These are phyloP conservation scores for Lactarius deliciosus DNA, from an alignment of 768 basidiomycete genomes.

Conservation along the genomic window DNA sequence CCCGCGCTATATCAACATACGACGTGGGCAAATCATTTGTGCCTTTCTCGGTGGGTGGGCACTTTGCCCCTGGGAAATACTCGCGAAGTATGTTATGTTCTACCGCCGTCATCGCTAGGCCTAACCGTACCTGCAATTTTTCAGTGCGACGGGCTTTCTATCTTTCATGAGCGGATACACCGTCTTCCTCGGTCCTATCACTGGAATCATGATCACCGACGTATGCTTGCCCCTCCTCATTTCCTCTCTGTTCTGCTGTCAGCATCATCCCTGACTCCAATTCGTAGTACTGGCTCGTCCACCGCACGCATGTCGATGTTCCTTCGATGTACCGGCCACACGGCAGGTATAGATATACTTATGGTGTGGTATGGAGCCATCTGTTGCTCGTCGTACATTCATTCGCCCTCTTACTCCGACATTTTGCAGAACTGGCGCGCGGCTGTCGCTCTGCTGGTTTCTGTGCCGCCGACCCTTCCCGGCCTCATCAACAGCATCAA, in stretches of 20 bases:
- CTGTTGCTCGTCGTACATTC: slow-evolving; percentile 4
- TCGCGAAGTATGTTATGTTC: slow-evolving; percentile 46
- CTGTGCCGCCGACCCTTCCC: slow-evolving; percentile 71
- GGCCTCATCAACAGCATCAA: slow-evolving; percentile 79
- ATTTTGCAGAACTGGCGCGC: slow-evolving; percentile 81
- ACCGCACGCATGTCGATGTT: slow-evolving; percentile 69
- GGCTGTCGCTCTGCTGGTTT: slow-evolving; percentile 60
- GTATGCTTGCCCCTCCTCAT: slow-evolving; percentile 38
- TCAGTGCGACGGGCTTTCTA: slow-evolving; percentile 62
- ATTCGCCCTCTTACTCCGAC: background rate
- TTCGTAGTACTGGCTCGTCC: slow-evolving; percentile 75
- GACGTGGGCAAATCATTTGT: slow-evolving; percentile 72
- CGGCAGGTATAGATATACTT: slow-evolving; percentile 75
- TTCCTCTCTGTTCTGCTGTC: background rate
- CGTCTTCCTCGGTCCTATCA: slow-evolving; percentile 83
- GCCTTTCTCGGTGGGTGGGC: slow-evolving; percentile 84
- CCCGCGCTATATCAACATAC: slow-evolving; percentile 78
- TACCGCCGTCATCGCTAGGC: slow-evolving; percentile 20
- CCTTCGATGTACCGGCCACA: slow-evolving; percentile 81
- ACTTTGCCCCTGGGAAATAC: slow-evolving; percentile 84
- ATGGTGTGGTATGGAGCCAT: slow-evolving; percentile 58
- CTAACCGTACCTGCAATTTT: background rate
- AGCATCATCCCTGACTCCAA: background rate
- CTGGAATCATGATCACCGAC: slow-evolving; percentile 65
- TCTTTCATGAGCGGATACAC: slow-evolving; percentile 82